These are phyloP conservation scores for Amauroascus niger DNA, from an alignment of 2,329 filamentous ascomycete species.

Conservation along the genomic window DNA sequence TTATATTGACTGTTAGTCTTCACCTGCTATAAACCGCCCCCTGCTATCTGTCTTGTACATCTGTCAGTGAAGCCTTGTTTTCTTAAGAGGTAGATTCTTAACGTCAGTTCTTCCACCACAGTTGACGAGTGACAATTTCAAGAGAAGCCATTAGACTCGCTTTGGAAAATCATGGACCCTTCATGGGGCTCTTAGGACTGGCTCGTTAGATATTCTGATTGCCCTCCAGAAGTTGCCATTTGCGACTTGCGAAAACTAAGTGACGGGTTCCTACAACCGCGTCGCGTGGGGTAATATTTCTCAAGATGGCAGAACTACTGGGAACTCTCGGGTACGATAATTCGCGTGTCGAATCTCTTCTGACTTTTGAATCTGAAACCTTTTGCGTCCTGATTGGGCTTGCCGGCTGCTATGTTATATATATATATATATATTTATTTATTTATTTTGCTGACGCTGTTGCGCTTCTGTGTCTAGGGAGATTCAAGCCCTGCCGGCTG, in stretches of 20 bases:
- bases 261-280: not conserved
- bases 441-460: slow-evolving; percentile 8
- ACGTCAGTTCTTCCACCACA: not conserved
- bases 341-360: not conserved
- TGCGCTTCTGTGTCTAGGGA: slow-evolving; percentile 25
- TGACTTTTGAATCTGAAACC: not conserved
- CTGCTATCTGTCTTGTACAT: not conserved
- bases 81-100: not conserved
- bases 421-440: too few relatives aligned
- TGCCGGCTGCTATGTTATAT: too few relatives aligned
- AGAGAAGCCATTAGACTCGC: not conserved
- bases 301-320: slow-evolving; percentile 32
- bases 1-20: not conserved
- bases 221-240: not conserved
- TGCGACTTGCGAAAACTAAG: not conserved
- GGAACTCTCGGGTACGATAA: slow-evolving; percentile 31
- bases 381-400: not conserved
- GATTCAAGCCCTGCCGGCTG: slow-evolving; percentile 36
- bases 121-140: not conserved
- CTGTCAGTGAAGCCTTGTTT: not conserved
- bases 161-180: slow-evolving; percentile 5
- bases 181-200: not conserved
- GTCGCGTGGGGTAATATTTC: slow-evolving; percentile 1
- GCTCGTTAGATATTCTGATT: not conserved
- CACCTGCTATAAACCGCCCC: not conserved